A percentile compares a stretch with the other conserved stretches of the same genome.
Evolutionary conservation across 208 protist genomes (phyloP).

Genomic region (Trypanosoma mega): DNA sequence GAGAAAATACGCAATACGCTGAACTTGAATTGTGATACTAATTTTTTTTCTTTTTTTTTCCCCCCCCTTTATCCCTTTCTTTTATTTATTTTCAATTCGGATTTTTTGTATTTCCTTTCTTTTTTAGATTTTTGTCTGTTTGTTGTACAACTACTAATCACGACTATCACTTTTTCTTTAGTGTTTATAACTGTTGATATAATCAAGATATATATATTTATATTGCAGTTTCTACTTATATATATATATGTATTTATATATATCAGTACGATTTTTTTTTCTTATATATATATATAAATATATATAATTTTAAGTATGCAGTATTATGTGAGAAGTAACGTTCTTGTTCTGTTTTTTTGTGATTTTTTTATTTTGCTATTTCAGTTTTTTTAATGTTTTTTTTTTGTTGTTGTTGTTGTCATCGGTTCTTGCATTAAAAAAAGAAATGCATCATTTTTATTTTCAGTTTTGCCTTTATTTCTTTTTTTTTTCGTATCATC

Average conservation of each 20-base stretch:
- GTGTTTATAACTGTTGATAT: background rate
- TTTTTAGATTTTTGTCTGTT: background rate
- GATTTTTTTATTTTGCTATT: background rate
- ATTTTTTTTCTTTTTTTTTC: slow-evolving; percentile 4
- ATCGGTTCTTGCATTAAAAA: background rate
- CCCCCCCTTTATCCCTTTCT: slow-evolving; percentile 2
- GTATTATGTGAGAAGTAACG: too few species aligned
- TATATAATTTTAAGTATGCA: background rate
- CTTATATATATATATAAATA: background rate
- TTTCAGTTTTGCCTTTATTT: background rate
- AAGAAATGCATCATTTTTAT: background rate
- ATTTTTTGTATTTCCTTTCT: slow-evolving; percentile 5
- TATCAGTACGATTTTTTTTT: background rate
- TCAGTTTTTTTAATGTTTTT: background rate
- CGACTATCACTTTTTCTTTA: background rate
- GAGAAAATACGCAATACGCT: background rate
- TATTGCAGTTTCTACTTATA: background rate
- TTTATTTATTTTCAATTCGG: background rate
- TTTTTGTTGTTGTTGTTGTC: background rate
- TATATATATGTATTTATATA: background rate
- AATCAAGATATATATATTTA: too few species aligned
- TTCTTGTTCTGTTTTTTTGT: background rate
- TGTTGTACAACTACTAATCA: background rate
- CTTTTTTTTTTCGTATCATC: background rate
- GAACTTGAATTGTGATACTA: background rate